These are phyloP conservation scores for Anethum foeniculum DNA, from an alignment of 140 eudicot genomes.

Conservation along the genomic window DNA sequence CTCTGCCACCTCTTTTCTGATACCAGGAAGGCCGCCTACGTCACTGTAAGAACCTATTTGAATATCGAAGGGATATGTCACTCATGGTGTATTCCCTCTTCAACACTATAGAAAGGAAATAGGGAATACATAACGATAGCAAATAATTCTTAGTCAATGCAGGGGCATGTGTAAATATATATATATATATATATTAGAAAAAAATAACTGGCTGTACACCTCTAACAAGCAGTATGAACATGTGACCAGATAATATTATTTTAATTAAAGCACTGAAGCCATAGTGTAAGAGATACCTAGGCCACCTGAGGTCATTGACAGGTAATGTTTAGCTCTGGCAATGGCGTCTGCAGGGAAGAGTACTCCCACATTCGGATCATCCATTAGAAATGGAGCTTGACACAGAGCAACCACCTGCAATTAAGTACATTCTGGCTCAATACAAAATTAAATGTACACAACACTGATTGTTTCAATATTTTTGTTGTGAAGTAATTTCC, in stretches of 20 bases:
- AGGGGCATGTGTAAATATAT: background rate
- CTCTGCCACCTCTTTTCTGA: constrained; percentile 96
- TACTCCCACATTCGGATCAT: constrained; percentile 95
- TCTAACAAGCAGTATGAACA: background rate
- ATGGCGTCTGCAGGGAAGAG: constrained; percentile 97
- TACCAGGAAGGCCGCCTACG: constrained; percentile 93
- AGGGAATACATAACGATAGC: background rate
- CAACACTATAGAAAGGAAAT: background rate
- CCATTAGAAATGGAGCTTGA: constrained; percentile 95
- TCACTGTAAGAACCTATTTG: constrained; percentile 90
- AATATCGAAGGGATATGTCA: constrained; percentile 11
- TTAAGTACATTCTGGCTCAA: constrained; percentile 6
- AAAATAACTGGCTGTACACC: background rate
- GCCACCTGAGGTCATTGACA: constrained; percentile 83
- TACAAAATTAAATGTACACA: constrained; percentile 1
- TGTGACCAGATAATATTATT: background rate
- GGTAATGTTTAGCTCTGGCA: constrained; percentile 88
- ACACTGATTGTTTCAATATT: background rate
- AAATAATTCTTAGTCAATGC: background rate
- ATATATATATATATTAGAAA: too few species aligned
- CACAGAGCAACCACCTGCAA: constrained; percentile 88
- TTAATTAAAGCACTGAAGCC: background rate
- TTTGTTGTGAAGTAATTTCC: background rate
- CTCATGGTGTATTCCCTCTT: background rate
- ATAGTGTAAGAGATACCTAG: constrained; percentile 49